A percentile compares a stretch with the other conserved stretches of the same genome.
Evolutionary conservation across 805 yeast genomes (phyloP).

Genomic region (Millerozyma miso): DNA sequence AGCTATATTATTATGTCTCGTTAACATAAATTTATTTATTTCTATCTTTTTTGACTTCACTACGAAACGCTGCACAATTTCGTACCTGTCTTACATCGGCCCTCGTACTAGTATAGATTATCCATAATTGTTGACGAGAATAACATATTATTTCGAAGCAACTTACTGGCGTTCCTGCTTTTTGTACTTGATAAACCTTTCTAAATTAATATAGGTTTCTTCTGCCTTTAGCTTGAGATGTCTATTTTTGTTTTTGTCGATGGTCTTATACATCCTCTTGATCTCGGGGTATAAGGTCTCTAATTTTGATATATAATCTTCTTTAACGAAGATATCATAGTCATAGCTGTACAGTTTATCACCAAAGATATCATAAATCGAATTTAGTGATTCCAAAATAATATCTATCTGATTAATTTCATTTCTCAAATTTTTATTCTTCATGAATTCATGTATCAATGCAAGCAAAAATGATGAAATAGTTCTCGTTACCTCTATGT

Average conservation of each 20-base stretch:
- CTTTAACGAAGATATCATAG: conserved; percentile 56
- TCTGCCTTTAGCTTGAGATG: conserved; percentile 60
- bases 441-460: conserved; percentile 12
- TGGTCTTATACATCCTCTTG: conserved; percentile 18
- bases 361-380: conserved; percentile 73
- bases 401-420: conserved; percentile 33
- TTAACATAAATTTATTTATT: too few species aligned
- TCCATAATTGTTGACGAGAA: too few species aligned
- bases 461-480: conserved; percentile 44
- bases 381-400: conserved; percentile 57
- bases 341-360: conserved; percentile 71
- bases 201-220: conserved; percentile 63
- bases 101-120: too few species aligned
- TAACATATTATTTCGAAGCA: too few species aligned
- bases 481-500: conserved; percentile 38
- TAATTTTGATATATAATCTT: conserved; percentile 41
- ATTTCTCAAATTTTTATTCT: conserved; percentile 7
- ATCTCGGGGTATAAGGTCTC: conserved; percentile 10
- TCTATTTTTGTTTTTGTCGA: conserved; percentile 45
- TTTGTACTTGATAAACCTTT: conserved; percentile 77
- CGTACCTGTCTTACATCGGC: too few species aligned
- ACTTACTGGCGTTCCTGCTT: conserved; percentile 14
- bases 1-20: too few species aligned
- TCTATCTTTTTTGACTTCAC: too few species aligned
- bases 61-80: too few species aligned